Percentiles rank a stretch among this genome's conserved stretches.
These are phyloP conservation scores for Orbilia oligospora DNA, from an alignment of 2,329 filamentous ascomycete species.

Conservation along the genomic window DNA sequence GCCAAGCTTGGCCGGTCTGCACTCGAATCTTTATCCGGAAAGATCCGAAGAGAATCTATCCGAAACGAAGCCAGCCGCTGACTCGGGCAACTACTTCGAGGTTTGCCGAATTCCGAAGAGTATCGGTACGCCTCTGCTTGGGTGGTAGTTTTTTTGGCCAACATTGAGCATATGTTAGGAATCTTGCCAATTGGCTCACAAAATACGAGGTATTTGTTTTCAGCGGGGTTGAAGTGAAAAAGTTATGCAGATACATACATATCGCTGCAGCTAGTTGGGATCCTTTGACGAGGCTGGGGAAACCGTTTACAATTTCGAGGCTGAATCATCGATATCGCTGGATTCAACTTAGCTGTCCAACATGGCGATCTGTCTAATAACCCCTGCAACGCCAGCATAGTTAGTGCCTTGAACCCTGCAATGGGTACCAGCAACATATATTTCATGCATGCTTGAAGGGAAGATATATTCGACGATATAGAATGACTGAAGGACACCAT, in stretches of 20 bases:
- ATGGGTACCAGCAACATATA: too few species aligned
- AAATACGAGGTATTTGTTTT: not conserved
- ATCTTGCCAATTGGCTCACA: not conserved
- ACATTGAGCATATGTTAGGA: not conserved
- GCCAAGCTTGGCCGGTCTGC: conserved; percentile 27
- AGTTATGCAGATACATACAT: not conserved
- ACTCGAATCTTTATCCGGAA: conserved; percentile 42
- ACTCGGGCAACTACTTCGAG: conserved; percentile 23
- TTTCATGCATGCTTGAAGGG: too few species aligned
- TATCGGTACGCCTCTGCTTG: not conserved
- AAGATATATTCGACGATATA: too few species aligned
- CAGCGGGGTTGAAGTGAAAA: not conserved
- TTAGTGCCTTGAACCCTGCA: too few species aligned
- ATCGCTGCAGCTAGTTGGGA: not conserved
- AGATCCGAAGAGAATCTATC: conserved; percentile 42
- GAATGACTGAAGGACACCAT: too few species aligned
- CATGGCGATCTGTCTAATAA: not conserved
- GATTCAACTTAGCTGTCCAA: not conserved
- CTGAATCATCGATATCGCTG: not conserved
- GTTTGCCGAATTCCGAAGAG: conserved; percentile 15
- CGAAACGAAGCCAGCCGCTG: conserved; percentile 18
- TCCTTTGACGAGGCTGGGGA: conserved; percentile 2
- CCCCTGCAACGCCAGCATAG: too few species aligned
- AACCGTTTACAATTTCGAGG: not conserved
- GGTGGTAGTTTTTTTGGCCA: not conserved